Percentiles rank a stretch among this genome's conserved stretches.
These are phyloP conservation scores for Lachancea sp. DNA, from an alignment of 805 yeast genomes.

Conservation along the genomic window DNA sequence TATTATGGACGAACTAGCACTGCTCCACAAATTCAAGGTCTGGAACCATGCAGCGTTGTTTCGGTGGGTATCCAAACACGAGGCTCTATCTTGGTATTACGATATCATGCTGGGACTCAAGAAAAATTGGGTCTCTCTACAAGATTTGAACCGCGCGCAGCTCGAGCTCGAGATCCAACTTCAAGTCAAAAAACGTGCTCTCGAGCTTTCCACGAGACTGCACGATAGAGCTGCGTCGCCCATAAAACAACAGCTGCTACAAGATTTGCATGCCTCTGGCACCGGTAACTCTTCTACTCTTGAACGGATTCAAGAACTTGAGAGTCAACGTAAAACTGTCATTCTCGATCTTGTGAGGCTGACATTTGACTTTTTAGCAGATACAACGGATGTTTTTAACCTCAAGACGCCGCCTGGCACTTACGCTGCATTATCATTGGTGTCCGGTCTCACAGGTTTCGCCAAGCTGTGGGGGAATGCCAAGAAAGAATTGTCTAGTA, in stretches of 20 bases:
- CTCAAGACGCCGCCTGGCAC: constrained; percentile 32
- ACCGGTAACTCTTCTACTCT: constrained; percentile 1
- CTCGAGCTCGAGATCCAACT: constrained; percentile 49
- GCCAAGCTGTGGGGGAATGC: constrained; percentile 28
- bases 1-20: constrained; percentile 54
- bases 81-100: constrained; percentile 61
- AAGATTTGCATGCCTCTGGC: constrained; percentile 20
- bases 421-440: constrained; percentile 26
- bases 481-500: constrained; percentile 12
- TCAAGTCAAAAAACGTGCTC: constrained; percentile 43
- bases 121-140: constrained; percentile 41
- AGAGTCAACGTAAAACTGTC: constrained; percentile 33
- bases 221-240: constrained; percentile 39
- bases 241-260: constrained; percentile 34
- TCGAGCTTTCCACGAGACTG: constrained; percentile 15
- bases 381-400: constrained; percentile 41
- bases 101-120: constrained; percentile 55
- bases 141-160: constrained; percentile 41
- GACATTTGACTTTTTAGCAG: constrained; percentile 43
- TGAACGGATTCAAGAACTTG: constrained; percentile 29
- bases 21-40: constrained; percentile 44
- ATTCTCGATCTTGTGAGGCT: constrained; percentile 39
- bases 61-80: constrained; percentile 46
- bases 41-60: constrained; percentile 23
- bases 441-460: constrained; percentile 28